phyloP scores from a whole-genome alignment of 331 rosid species.

The Phaseolus coccineus region DNA sequence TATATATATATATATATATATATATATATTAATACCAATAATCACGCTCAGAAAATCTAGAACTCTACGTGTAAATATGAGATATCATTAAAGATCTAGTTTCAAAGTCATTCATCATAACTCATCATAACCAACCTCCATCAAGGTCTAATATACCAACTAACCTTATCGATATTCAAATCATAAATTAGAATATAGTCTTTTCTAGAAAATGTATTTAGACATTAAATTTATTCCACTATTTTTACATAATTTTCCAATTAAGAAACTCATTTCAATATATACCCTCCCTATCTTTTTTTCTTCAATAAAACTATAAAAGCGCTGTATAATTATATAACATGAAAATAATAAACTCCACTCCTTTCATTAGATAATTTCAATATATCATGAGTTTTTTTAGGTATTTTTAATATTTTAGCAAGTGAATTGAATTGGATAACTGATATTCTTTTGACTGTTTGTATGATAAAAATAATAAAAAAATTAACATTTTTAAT shows the following conservation, averaged over 20 bases:
- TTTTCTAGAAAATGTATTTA: not conserved
- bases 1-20: too few relatives aligned
- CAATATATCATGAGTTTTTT: not conserved
- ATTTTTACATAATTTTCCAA: not conserved
- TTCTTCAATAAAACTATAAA: not conserved
- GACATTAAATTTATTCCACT: not conserved
- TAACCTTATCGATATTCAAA: slow-evolving; percentile 1
- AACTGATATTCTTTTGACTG: too few relatives aligned
- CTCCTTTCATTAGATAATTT: not conserved
- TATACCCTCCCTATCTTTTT: not conserved
- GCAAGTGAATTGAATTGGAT: not conserved
- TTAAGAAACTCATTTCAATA: not conserved
- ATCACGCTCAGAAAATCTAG: slow-evolving; percentile 7
- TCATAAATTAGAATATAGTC: not conserved
- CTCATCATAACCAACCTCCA: slow-evolving; percentile 23
- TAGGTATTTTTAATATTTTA: not conserved
- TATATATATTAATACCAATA: not conserved
- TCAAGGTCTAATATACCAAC: not conserved
- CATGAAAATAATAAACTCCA: not conserved
- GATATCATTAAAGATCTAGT: not conserved
- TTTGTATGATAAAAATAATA: too few relatives aligned
- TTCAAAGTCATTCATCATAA: slow-evolving; percentile 2
- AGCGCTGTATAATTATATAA: not conserved
- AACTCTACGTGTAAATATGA: not conserved
- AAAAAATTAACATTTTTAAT: too few relatives aligned